These are phyloP conservation scores for Drosera spatulata DNA, from an alignment of 179 eudicot genomes.

Conservation along the genomic window DNA sequence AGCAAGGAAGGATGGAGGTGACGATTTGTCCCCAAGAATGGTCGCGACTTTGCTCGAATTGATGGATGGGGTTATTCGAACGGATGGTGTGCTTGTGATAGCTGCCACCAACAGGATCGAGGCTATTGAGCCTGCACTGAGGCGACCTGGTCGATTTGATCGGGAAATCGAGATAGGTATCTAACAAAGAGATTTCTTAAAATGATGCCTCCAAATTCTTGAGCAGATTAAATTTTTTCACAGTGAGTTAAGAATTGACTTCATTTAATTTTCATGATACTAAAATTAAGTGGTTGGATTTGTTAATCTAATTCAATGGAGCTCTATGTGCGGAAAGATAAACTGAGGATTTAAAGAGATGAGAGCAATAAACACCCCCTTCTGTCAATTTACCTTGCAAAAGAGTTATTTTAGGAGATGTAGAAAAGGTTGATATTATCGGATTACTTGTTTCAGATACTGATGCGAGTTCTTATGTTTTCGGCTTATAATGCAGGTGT, in stretches of 20 bases:
- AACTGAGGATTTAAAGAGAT: too few relatives aligned
- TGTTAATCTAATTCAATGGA: too few relatives aligned
- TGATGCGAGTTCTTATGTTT: too few relatives aligned
- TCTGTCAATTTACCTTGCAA: too few relatives aligned
- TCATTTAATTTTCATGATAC: too few relatives aligned
- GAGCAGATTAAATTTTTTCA: background rate
- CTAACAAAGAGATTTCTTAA: background rate
- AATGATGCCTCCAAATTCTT: background rate
- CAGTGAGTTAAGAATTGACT: too few relatives aligned
- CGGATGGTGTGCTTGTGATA: conserved; percentile 62
- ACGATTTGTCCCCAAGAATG: conserved; percentile 83
- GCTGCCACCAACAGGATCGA: conserved; percentile 92
- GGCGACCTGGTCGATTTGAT: conserved; percentile 93
- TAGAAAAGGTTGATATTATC: too few relatives aligned
- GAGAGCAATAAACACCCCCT: too few relatives aligned
- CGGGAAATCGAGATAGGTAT: conserved; percentile 92
- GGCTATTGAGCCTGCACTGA: conserved; percentile 87
- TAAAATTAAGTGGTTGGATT: too few relatives aligned
- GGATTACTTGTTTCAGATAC: too few relatives aligned
- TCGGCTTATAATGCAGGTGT: conserved; percentile 45
- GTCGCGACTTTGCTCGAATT: conserved; percentile 80
- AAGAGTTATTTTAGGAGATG: too few relatives aligned
- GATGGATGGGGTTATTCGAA: conserved; percentile 82
- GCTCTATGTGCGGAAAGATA: too few relatives aligned
- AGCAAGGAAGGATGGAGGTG: conserved; percentile 87